A percentile compares a stretch with the other conserved stretches of the same genome.
phyloP scores from a whole-genome alignment of 495 filamentous ascomycete genomes.

The Aspergillus ostianus region DNA sequence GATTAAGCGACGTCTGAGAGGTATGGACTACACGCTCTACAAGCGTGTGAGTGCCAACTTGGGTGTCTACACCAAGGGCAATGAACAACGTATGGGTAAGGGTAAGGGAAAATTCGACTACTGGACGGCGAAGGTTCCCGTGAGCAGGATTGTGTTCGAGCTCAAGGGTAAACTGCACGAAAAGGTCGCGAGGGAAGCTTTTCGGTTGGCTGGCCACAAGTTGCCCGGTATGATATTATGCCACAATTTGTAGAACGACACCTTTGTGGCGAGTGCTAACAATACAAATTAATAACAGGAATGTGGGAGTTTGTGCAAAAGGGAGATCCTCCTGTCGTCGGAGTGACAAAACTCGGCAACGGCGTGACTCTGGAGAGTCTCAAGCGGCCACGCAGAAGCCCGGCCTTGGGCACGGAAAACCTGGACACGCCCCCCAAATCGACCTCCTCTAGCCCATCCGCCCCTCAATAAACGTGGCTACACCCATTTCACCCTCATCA shows the following conservation, averaged over 20 bases:
- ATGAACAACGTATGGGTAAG: constrained; percentile 98
- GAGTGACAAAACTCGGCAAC: constrained; percentile 82
- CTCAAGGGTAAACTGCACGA: constrained; percentile 90
- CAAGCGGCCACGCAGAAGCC: constrained; percentile 68
- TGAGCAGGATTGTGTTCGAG: constrained; percentile 89
- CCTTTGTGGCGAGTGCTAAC: constrained; percentile 17
- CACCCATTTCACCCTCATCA: constrained; percentile 13
- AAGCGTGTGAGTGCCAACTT: constrained; percentile 87
- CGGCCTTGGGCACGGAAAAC: constrained; percentile 48
- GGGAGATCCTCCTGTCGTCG: constrained; percentile 87
- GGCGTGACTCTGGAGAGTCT: constrained; percentile 79
- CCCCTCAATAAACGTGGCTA: constrained; percentile 37
- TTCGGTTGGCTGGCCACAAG: constrained; percentile 91
- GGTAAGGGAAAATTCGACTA: constrained; percentile 97
- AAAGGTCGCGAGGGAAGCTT: constrained; percentile 89
- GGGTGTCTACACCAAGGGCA: constrained; percentile 91
- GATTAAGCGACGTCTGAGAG: constrained; percentile 82
- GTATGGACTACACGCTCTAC: constrained; percentile 89
- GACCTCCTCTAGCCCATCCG: constrained; percentile 36
- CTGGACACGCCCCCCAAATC: constrained; percentile 34
- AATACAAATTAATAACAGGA: constrained; percentile 50
- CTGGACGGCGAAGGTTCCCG: constrained; percentile 85
- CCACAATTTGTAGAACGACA: neutral
- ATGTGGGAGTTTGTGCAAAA: constrained; percentile 92
- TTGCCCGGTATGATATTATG: constrained; percentile 68